Conservation (phyloP, 805 yeast genomes). For the Candida ipomoeae region DNA sequence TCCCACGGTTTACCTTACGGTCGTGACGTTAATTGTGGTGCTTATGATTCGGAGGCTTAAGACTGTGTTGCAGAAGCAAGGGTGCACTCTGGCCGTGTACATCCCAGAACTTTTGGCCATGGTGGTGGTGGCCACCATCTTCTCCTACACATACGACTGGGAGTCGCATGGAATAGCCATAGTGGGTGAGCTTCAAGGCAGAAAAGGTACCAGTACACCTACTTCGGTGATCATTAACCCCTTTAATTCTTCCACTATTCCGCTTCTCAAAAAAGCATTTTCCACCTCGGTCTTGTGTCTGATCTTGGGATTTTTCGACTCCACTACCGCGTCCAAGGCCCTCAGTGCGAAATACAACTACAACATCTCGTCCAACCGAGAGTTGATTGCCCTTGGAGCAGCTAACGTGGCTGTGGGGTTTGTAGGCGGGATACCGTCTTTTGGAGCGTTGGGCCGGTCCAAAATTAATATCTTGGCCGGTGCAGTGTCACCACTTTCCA, state of each 20-base stretch:
- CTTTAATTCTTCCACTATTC: constrained; percentile 16
- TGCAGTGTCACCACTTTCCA: constrained; percentile 37
- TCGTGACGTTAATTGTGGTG: constrained; percentile 21
- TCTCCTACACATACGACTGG: constrained; percentile 27
- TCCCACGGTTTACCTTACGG: constrained; percentile 16
- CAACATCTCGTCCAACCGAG: constrained; percentile 30
- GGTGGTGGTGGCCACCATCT: constrained; percentile 27
- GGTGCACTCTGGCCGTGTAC: constrained; percentile 20
- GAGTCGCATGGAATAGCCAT: constrained; percentile 24
- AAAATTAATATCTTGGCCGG: constrained; percentile 42
- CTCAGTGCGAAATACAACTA: constrained; percentile 30
- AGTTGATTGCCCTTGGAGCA: constrained; percentile 30
- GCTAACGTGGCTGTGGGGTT: constrained; percentile 26
- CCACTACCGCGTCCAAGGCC: constrained; percentile 33
- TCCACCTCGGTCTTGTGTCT: constrained; percentile 31
- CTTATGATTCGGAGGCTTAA: constrained; percentile 21
- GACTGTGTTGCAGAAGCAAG: constrained; percentile 14
- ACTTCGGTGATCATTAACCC: constrained; percentile 20
- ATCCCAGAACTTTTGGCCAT: constrained; percentile 31
- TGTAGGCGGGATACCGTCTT: constrained; percentile 32
- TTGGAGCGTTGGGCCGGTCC: constrained; percentile 37
- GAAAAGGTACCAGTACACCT: neutral
- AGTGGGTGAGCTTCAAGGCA: constrained; percentile 24
- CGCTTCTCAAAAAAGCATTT: constrained; percentile 23
- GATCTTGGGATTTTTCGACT: constrained; percentile 32